phyloP scores from a whole-genome alignment of 257 asterid genomes.

The Anisodus tanguticus region DNA sequence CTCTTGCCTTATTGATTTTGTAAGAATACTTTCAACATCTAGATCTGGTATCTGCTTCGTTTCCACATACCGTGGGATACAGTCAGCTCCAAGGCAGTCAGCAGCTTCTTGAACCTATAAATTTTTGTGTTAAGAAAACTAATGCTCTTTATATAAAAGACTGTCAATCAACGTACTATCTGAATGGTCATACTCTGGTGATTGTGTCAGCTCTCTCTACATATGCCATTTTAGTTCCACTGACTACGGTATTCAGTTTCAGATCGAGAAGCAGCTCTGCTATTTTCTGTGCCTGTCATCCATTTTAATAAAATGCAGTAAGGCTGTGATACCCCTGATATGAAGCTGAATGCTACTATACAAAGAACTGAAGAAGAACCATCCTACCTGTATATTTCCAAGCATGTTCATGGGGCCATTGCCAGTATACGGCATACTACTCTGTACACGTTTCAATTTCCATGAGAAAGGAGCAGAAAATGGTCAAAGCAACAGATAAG shows the following conservation, averaged over 20 bases:
- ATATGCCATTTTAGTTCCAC: constrained; percentile 66
- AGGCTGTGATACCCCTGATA: background rate
- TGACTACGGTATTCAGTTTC: constrained; percentile 63
- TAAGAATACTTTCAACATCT: constrained; percentile 62
- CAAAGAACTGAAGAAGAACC: constrained; percentile 1
- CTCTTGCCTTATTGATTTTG: constrained; percentile 61
- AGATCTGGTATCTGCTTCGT: constrained; percentile 60
- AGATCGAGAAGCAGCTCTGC: constrained; percentile 90
- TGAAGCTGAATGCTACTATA: background rate
- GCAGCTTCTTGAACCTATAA: constrained; percentile 95
- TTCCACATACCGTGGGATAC: constrained; percentile 73
- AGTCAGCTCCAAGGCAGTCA: constrained; percentile 85
- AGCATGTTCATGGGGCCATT: constrained; percentile 79
- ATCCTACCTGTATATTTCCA: constrained; percentile 70
- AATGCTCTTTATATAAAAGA: background rate
- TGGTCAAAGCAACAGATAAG: background rate
- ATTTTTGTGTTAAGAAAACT: constrained; percentile 9
- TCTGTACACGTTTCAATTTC: constrained; percentile 45
- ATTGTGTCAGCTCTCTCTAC: constrained; percentile 77
- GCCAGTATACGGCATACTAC: constrained; percentile 42
- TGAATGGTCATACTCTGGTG: constrained; percentile 59
- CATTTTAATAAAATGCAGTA: constrained; percentile 16
- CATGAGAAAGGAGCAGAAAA: background rate
- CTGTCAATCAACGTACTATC: background rate
- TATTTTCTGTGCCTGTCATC: constrained; percentile 81